Base-by-base conservation (phyloP, 768 basidiomycete genomes). In the Termitomyces sp. region DNA sequence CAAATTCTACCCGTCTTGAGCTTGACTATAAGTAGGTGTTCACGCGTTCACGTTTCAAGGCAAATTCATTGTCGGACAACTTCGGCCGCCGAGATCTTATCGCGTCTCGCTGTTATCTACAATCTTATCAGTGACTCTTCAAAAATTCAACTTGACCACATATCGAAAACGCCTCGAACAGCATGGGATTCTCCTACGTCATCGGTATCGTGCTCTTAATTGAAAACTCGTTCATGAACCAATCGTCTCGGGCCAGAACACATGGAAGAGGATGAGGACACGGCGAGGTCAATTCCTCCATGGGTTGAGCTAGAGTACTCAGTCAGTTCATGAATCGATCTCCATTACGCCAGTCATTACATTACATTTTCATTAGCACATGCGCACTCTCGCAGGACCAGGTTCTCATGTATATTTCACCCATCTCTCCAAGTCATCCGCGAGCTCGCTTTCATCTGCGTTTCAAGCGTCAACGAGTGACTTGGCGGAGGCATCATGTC, bases 251-350 rank as follows among this genome's bases (percentile, higher is more conserved):
- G 14, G 42, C 55, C 66, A 93, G 94, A 95, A 63, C 93, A 95
- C 68, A 94, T 98, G 89, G 95, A 98, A 69, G 93, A 95, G 50
- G 95, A 98, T 68, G 95, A 95, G 59, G 78, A 82, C 14, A 82
- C 82, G 0, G 77, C 85, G 1, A 83, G 81, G 63, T 79, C 88
- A 3, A 82, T 93, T 42, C 91, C 91, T 22, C 85, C 83, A 14
- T 98, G 96, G 96, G 95, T 98, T 33, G 83, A 89, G 64, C 83
- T 98, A 47, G 96, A 98, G 79, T 98, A 95, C 69, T 79, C 81
- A 66, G 93, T 91, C 57, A 59, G 81, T 75, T 30, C 24, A 48
- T 24, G 47, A 40, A 30, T 50, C 32, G 8, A 58, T 46, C 62
- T 45, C 36, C 54, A 58, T 30, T 56, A 33, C 14, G 8, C 30